A percentile compares a stretch with the other conserved stretches of the same genome.
These are phyloP conservation scores for Dictyostelium citrinum DNA, from an alignment of 78 protist genomes.

Conservation along the genomic window DNA sequence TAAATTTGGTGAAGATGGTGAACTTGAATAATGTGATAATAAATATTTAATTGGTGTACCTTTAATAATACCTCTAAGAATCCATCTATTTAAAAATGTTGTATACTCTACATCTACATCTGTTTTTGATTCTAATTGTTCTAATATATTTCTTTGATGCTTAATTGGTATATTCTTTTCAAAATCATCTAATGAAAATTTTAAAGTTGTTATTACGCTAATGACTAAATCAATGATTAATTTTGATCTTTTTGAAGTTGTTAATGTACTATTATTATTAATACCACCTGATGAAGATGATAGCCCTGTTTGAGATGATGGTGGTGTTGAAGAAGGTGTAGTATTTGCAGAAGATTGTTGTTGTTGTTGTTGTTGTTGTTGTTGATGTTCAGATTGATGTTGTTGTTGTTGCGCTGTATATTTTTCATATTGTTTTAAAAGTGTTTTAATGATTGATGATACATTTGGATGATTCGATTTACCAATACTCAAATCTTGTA, in stretches of 20 bases:
- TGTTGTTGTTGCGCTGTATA: not conserved
- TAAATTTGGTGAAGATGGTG: not conserved
- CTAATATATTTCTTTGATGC: conserved; percentile 21
- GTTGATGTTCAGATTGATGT: not conserved
- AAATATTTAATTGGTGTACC: conserved; percentile 49
- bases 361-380: not conserved
- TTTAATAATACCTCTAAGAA: conserved; percentile 42
- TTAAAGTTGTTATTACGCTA: not conserved
- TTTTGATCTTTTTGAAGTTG: conserved; percentile 3
- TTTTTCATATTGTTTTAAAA: conserved; percentile 60
- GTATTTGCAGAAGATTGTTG: not conserved
- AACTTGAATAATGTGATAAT: not conserved
- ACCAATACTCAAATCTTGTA: conserved; percentile 19
- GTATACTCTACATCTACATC: not conserved
- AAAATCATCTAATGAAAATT: conserved; percentile 34
- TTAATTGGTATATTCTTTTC: conserved; percentile 47
- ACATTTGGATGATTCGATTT: conserved; percentile 54
- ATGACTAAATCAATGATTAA: conserved; percentile 6
- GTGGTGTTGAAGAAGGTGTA: not conserved
- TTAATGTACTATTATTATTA: not conserved
- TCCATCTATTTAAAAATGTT: conserved; percentile 50
- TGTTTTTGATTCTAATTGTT: not conserved
- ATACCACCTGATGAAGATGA: not conserved
- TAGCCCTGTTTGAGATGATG: not conserved
- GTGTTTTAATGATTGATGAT: conserved; percentile 32